Evolutionary conservation across 768 basidiomycete genomes (phyloP).

Genomic region (Mycena indigotica): DNA sequence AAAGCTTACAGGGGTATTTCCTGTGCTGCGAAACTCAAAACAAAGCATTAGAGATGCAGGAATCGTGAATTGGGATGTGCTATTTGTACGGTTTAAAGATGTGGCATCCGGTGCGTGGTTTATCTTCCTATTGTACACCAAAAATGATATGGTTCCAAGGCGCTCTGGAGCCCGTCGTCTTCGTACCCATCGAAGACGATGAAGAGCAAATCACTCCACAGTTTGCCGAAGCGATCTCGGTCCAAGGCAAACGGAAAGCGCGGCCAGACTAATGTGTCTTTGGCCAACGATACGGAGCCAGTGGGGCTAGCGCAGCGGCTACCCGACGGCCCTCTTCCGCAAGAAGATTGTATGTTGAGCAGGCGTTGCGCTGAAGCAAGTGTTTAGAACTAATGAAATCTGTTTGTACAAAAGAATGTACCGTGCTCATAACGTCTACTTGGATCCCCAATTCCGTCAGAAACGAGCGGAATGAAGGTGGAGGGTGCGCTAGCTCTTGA

Average conservation of each 20-base stretch:
- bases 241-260: slow-evolving; percentile 65
- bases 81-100: slow-evolving; percentile 72
- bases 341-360: slow-evolving; percentile 92
- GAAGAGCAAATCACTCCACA: slow-evolving; percentile 49
- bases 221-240: slow-evolving; percentile 28
- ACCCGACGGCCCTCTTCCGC: slow-evolving; percentile 92
- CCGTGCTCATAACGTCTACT: slow-evolving; percentile 85
- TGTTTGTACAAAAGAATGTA: slow-evolving; percentile 34
- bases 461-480: slow-evolving; percentile 64
- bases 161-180: slow-evolving; percentile 58
- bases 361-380: slow-evolving; percentile 50
- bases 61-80: slow-evolving; percentile 63
- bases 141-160: slow-evolving; percentile 43
- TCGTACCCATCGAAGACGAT: slow-evolving; percentile 60
- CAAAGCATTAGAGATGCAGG: slow-evolving; percentile 48
- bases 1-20: slow-evolving; percentile 52
- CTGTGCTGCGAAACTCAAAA: slow-evolving; percentile 47
- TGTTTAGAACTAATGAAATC: slow-evolving; percentile 39
- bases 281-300: slow-evolving; percentile 56
- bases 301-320: slow-evolving; percentile 85
- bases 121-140: slow-evolving; percentile 5
- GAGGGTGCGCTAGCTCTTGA: slow-evolving; percentile 65
- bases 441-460: slow-evolving; percentile 80
- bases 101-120: slow-evolving; percentile 54
- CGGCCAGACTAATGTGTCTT: slow-evolving; percentile 33